These are phyloP conservation scores for Cutaneotrichosporon dermatis DNA, from an alignment of 1,284 basidiomycete genomes.

Conservation along the genomic window DNA sequence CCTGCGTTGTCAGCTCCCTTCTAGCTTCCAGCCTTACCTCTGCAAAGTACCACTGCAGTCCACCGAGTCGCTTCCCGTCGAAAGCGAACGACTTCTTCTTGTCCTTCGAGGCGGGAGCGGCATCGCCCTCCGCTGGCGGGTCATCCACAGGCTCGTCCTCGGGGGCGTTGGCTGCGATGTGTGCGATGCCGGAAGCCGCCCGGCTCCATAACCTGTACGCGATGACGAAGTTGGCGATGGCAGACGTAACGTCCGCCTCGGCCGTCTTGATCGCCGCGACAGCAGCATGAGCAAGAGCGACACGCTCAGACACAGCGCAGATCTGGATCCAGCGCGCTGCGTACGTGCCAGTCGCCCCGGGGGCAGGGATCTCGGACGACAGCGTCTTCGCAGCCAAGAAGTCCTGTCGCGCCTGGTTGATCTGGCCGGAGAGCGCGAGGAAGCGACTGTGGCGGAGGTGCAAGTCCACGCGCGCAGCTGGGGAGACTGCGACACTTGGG, in stretches of 20 bases:
- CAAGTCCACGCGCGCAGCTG: constrained; percentile 53
- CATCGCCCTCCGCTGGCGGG: background rate
- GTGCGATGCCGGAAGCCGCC: constrained; percentile 64
- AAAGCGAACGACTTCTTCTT: constrained; percentile 15
- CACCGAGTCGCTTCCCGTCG: constrained; percentile 51
- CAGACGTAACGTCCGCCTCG: constrained; percentile 62
- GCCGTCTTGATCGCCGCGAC: constrained; percentile 65
- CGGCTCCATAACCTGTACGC: constrained; percentile 74
- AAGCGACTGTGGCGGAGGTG: constrained; percentile 64
- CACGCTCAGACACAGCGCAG: constrained; percentile 60
- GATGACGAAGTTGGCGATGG: constrained; percentile 62
- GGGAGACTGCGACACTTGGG: constrained; percentile 17
- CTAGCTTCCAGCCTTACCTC: constrained; percentile 41
- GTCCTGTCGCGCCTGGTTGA: constrained; percentile 53
- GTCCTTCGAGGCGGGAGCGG: background rate
- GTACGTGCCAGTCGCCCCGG: constrained; percentile 47
- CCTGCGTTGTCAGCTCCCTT: constrained; percentile 11
- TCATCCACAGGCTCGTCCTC: constrained; percentile 4
- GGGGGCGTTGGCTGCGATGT: constrained; percentile 50
- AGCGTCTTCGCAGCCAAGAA: constrained; percentile 39
- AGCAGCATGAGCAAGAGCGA: constrained; percentile 65
- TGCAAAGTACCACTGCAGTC: constrained; percentile 68
- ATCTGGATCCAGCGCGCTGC: constrained; percentile 59
- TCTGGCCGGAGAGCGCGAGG: constrained; percentile 60
- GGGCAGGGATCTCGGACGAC: constrained; percentile 46